These are phyloP conservation scores for Amanita exitialis DNA, from an alignment of 768 basidiomycete species.

Conservation along the genomic window DNA sequence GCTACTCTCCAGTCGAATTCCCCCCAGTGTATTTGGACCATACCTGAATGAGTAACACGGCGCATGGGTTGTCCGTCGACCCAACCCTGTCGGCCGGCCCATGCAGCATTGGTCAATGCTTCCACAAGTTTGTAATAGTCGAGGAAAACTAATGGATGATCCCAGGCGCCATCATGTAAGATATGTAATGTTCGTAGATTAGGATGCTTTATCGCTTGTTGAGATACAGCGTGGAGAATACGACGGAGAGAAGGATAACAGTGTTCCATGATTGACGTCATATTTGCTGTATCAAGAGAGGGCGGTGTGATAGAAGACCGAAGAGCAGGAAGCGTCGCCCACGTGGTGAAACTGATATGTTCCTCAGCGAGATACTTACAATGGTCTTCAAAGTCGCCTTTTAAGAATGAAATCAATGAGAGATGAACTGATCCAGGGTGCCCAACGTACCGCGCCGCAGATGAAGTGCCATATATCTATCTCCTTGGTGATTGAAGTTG, in stretches of 20 bases:
- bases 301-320: slow-evolving; percentile 21
- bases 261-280: slow-evolving; percentile 29
- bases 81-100: slow-evolving; percentile 26
- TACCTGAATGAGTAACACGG: slow-evolving; percentile 29
- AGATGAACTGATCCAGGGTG: neutral
- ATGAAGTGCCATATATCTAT: slow-evolving; percentile 37
- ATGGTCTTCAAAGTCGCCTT: slow-evolving; percentile 34
- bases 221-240: slow-evolving; percentile 28
- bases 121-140: slow-evolving; percentile 30
- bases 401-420: neutral
- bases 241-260: slow-evolving; percentile 33
- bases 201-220: slow-evolving; percentile 23
- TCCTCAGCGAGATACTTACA: slow-evolving; percentile 25
- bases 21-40: slow-evolving; percentile 24
- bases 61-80: slow-evolving; percentile 27
- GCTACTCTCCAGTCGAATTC: slow-evolving; percentile 34
- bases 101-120: slow-evolving; percentile 23
- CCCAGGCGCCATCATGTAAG: slow-evolving; percentile 38
- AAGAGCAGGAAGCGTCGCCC: slow-evolving; percentile 34
- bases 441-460: slow-evolving; percentile 28
- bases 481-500: slow-evolving; percentile 15
- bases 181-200: slow-evolving; percentile 29
- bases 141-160: slow-evolving; percentile 32
- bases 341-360: slow-evolving; percentile 33
- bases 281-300: slow-evolving; percentile 23